Evolutionary conservation across 176 grass and related monocot genomes (phyloP), one percentile per base, ranked within the genome.

Genomic region (Luzula sylvatica): DNA sequence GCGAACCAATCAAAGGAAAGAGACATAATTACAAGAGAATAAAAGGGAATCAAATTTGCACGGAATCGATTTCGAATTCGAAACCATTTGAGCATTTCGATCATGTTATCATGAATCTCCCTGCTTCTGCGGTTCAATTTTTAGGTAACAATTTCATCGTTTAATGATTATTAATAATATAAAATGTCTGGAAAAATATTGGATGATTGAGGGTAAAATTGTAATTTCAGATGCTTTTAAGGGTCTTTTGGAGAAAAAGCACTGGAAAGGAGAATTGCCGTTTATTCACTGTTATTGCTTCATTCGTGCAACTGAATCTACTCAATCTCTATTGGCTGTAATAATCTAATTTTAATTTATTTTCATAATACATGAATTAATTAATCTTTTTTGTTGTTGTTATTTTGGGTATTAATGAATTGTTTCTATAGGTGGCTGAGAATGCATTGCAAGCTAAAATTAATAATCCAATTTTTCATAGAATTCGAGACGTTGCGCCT

Each of bases 61-160:
- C 29, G 28, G 42, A 64, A 14, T 61, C 66, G 15, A 23, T 45
- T 50, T 28, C 46, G 19, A 98, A 65, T 50, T 28, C 46, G 19
- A 98, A 65, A 46, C 67, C 92, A 27, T 90, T 71, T 67, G 85
- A 86, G 26, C 85, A 90, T 65, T 26, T 86, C 63, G 78, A 90
- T 62, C 92, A 98, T 77, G 78, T 90, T 29, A 15, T 98, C 39
- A 98, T 98, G 92, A 98, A 98, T 65, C 72, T 98, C 58, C 92
- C 85, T 74, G 92, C 92, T 83, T 90, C 81, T 6, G 78, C 92
- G 19, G 72, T 87, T 65, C 71, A 87, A 45, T 98, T 90, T 76
- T 71, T 98, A 0, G 92, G 92, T 90, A 35, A 35, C n/a, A n/a
- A n/a, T n/a, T n/a, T n/a, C n/a, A n/a, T n/a, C n/a, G n/a, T n/a